Evolutionary conservation across 1,284 basidiomycete species (phyloP), one percentile per base, ranked within the genome.

Genomic region (Microbotryum violaceum): DNA sequence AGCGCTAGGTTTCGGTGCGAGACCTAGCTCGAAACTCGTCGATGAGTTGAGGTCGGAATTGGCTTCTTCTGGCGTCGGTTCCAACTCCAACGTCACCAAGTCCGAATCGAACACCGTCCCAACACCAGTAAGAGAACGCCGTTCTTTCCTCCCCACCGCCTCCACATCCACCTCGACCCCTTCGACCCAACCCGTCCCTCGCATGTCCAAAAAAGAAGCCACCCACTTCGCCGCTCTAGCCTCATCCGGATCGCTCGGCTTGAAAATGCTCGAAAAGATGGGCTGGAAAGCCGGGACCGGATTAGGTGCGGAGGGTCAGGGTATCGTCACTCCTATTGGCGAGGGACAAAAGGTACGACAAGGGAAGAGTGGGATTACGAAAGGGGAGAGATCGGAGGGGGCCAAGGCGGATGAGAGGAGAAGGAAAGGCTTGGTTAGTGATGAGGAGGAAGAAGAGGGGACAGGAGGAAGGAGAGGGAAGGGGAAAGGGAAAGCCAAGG

Each of bases 281-380:
- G 92, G 93, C 16, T 97, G 93, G 92, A 80, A 86, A 72, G 78
- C 85, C n/a, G 81, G 93, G 8, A 82, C 83, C 23, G 93, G 93
- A 73, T 79, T 97, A 20, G 93, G 92, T 70, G 76, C 80, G 0
- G 77, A 80, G 3, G 87, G 87, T 8, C 84, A 87, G 70, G 92
- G 92, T 71, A 92, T 94, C 60, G 85, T 91, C 5, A 85, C 87
- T 0, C 92, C 92, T 0, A 82, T 97, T 12, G 89, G 93, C 1
- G 70, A 74, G 49, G 70, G 71, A 20, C 65, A 69, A 50, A 68
- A 61, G 42, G n/a, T 66, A 16, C 27, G 67, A 27, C 62, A 61
- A 54, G 66, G 62, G 54, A 54, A 59, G 33, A 59, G 57, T 23
- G 64, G 63, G 9, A 62, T 65, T 23, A 37, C 60, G n/a, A 21